These are phyloP conservation scores for Lactifluus volemus DNA, from an alignment of 768 basidiomycete species.

Conservation along the genomic window DNA sequence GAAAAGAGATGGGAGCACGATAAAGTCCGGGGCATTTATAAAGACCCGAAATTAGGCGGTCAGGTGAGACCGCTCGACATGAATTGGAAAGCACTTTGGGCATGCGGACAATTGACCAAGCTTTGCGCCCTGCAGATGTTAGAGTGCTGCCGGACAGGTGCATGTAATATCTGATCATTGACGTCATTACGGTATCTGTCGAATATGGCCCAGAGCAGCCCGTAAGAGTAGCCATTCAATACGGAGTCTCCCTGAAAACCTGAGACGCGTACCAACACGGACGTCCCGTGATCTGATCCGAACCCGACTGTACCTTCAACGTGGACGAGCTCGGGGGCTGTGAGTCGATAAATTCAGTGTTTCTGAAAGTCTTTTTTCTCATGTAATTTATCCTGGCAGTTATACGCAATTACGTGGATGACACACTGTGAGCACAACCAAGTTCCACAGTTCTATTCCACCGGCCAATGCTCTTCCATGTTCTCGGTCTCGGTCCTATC, in stretches of 20 bases:
- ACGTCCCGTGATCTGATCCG: background rate
- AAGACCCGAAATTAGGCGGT: background rate
- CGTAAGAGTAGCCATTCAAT: background rate
- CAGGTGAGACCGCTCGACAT: background rate
- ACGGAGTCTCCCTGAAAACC: too few species aligned
- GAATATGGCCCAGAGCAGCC: background rate
- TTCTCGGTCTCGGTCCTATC: conserved; percentile 75
- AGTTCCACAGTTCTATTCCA: background rate
- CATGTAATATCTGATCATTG: background rate
- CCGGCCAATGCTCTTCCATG: conserved; percentile 55
- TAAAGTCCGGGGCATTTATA: background rate
- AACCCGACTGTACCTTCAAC: too few species aligned
- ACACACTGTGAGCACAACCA: background rate
- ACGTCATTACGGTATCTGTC: background rate
- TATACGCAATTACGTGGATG: background rate
- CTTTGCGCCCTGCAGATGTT: background rate
- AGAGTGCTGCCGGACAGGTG: background rate
- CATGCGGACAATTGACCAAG: background rate
- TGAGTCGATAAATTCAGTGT: background rate
- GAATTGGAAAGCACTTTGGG: background rate
- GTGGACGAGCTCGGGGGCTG: background rate
- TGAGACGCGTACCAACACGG: too few species aligned
- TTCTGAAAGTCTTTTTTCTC: background rate
- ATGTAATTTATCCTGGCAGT: background rate
- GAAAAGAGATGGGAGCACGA: background rate